phyloP scores from a whole-genome alignment of 75 land plant species.

The Pseudotsuga menziesii region DNA sequence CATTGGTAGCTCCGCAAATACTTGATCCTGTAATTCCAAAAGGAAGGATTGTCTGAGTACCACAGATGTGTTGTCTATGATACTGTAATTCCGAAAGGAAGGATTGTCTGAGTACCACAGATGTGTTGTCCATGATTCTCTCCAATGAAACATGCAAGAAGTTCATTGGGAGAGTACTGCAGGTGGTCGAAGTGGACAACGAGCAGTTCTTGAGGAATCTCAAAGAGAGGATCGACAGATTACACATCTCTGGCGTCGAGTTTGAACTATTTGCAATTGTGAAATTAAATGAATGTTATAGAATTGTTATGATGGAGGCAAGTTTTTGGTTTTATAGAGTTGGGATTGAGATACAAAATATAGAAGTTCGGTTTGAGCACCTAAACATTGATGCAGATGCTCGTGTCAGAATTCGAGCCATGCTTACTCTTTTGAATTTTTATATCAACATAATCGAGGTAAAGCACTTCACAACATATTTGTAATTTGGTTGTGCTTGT shows the following conservation, averaged over 20 bases:
- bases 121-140: too few relatives aligned
- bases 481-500: background rate
- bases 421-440: constrained; percentile 58
- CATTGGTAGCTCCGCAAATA: too few relatives aligned
- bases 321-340: constrained; percentile 37
- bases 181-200: constrained; percentile 27
- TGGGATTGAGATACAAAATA: constrained; percentile 63
- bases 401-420: constrained; percentile 52
- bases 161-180: constrained; percentile 26
- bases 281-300: background rate
- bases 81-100: too few relatives aligned
- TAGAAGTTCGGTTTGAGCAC: constrained; percentile 76
- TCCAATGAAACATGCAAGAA: background rate
- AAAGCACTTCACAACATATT: background rate
- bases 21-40: too few relatives aligned
- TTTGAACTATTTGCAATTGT: background rate
- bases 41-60: too few relatives aligned
- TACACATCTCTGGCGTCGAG: background rate
- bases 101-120: too few relatives aligned
- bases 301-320: background rate
- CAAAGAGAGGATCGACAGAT: constrained; percentile 40
- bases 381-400: constrained; percentile 48
- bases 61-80: too few relatives aligned
- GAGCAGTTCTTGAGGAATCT: constrained; percentile 24
- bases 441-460: constrained; percentile 41